These are phyloP conservation scores for Lasiodiplodia hormozganensis DNA, from an alignment of 2,329 filamentous ascomycete genomes.

Conservation along the genomic window DNA sequence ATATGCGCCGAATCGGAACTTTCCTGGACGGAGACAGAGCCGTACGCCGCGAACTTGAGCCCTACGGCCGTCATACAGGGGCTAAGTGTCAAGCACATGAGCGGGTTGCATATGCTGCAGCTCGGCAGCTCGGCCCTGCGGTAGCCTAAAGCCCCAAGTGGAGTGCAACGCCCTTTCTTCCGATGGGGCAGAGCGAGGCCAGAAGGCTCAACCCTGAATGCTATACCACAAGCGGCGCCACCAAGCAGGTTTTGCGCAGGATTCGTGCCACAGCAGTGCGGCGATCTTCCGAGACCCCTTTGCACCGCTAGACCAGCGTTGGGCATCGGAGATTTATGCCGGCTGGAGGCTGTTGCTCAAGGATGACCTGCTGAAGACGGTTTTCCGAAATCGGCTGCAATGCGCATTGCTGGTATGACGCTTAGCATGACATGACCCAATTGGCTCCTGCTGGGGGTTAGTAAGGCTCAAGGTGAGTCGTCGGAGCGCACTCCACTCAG, in stretches of 20 bases:
- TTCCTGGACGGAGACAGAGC: not conserved
- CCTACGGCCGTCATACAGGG: not conserved
- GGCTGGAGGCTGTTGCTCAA: not conserved
- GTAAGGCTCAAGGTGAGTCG: not conserved
- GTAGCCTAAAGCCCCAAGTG: slow-evolving; percentile 19
- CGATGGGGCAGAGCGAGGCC: slow-evolving; percentile 8
- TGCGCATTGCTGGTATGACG: slow-evolving; percentile 6
- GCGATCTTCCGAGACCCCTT: not conserved
- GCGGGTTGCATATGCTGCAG: slow-evolving; percentile 1
- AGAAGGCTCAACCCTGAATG: slow-evolving; percentile 15
- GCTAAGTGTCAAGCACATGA: slow-evolving; percentile 1
- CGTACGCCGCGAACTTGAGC: not conserved
- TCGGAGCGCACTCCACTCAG: not conserved
- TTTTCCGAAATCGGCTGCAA: not conserved
- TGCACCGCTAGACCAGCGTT: not conserved
- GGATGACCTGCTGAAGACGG: not conserved
- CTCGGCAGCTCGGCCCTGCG: not conserved
- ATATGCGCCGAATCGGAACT: not conserved
- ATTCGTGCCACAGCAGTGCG: slow-evolving; percentile 4
- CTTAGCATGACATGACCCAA: not conserved
- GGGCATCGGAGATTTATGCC: not conserved
- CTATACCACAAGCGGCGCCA: slow-evolving; percentile 20
- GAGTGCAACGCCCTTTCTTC: slow-evolving; percentile 28
- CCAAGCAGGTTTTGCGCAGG: slow-evolving; percentile 8
- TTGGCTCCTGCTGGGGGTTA: not conserved